Percentiles rank a stretch among this genome's conserved stretches.
phyloP scores from a whole-genome alignment of 768 basidiomycete genomes.

The Trametes gibbosa region DNA sequence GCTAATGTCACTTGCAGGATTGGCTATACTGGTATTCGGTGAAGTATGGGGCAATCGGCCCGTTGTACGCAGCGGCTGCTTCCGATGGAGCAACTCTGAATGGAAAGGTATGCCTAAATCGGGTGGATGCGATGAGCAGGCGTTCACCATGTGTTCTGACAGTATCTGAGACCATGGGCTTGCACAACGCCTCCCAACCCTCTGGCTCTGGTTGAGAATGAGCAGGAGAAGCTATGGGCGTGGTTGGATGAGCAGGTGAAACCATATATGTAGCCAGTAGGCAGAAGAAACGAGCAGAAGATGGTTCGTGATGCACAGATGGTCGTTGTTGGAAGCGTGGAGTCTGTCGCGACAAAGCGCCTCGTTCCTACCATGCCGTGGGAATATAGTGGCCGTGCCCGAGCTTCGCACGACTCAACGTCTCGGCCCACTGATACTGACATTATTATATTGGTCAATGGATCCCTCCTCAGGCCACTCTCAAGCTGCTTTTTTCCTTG shows the following conservation, averaged over 20 bases:
- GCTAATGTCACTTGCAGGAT: slow-evolving; percentile 15
- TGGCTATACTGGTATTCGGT: slow-evolving; percentile 14
- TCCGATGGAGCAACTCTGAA: slow-evolving; percentile 36
- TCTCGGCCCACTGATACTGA: no score
- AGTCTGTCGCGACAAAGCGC: no score
- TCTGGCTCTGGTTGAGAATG: slow-evolving; percentile 13
- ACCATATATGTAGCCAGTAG: not conserved
- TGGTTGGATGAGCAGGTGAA: slow-evolving; percentile 33
- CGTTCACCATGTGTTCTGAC: not conserved
- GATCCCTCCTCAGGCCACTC: no score
- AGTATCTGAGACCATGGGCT: slow-evolving; percentile 33
- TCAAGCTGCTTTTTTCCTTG: no score
- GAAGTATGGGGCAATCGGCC: slow-evolving; percentile 41
- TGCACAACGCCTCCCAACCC: slow-evolving; percentile 17
- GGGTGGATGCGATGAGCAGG: not conserved
- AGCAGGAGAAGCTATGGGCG: slow-evolving; percentile 29
- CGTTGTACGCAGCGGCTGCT: slow-evolving; percentile 42
- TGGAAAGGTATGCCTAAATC: slow-evolving; percentile 36
- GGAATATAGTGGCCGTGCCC: no score
- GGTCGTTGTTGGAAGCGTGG: no score
- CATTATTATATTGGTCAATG: no score
- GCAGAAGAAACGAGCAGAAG: no score
- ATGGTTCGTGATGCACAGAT: no score
- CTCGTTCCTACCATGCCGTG: no score
- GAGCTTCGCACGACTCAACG: no score